Evolutionary conservation across 441 rosid species (phyloP).

Genomic region (Kokia cookei): DNA sequence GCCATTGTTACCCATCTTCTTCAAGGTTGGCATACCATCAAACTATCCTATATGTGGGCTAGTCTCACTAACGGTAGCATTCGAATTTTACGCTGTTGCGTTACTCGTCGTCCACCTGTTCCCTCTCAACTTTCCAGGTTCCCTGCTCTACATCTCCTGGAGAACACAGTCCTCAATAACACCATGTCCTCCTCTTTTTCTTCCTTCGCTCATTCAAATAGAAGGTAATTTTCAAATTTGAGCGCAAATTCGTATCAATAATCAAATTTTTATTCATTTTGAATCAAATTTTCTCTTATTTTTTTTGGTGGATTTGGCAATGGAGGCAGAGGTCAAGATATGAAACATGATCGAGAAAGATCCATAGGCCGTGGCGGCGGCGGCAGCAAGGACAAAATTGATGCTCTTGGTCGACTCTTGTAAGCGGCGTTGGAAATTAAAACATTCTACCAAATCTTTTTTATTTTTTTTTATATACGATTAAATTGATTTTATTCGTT

Average conservation of each 20-base stretch:
- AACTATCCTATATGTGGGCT: background rate
- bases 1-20: background rate
- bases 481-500: background rate
- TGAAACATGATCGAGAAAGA: constrained; percentile 33
- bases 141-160: constrained; percentile 18
- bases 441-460: background rate
- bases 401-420: constrained; percentile 90
- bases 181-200: constrained; percentile 26
- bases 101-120: constrained; percentile 16
- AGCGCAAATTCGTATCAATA: background rate
- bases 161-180: constrained; percentile 16
- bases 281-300: background rate
- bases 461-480: background rate
- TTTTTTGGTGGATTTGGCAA: constrained; percentile 15
- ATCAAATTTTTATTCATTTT: background rate
- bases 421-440: constrained; percentile 21
- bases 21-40: background rate
- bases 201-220: constrained; percentile 36
- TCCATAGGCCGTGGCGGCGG: constrained; percentile 42
- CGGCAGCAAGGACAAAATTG: constrained; percentile 52
- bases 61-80: constrained; percentile 5
- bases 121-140: constrained; percentile 11
- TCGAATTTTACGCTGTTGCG: constrained; percentile 21
- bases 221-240: constrained; percentile 27
- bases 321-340: constrained; percentile 35